These are phyloP conservation scores for Nigrospora osmanthi DNA, from an alignment of 2,329 filamentous ascomycete species.

Conservation along the genomic window DNA sequence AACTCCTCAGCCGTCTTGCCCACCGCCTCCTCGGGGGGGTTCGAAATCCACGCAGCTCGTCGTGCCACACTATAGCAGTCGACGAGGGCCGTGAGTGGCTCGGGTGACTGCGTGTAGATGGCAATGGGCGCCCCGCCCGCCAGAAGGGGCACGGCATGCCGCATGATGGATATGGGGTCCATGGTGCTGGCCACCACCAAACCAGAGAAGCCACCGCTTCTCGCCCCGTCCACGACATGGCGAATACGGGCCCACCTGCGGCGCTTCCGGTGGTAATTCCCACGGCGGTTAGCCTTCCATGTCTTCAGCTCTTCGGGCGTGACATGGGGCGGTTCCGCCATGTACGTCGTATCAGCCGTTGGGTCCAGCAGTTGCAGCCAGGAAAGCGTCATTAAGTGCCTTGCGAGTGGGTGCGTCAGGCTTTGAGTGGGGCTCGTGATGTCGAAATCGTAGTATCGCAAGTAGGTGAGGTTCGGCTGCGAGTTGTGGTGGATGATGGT, in stretches of 20 bases:
- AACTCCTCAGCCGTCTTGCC: slow-evolving; percentile 40
- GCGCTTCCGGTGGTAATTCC: slow-evolving; percentile 83
- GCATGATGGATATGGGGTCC: slow-evolving; percentile 70
- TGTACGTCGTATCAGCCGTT: slow-evolving; percentile 64
- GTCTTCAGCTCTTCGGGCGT: slow-evolving; percentile 53
- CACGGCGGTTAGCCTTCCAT: slow-evolving; percentile 76
- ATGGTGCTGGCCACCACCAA: slow-evolving; percentile 76
- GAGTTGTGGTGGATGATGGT: slow-evolving; percentile 75
- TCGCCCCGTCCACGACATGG: slow-evolving; percentile 66
- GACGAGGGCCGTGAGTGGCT: slow-evolving; percentile 68
- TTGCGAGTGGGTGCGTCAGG: slow-evolving; percentile 68
- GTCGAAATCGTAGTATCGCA: slow-evolving; percentile 88
- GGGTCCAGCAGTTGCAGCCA: slow-evolving; percentile 90
- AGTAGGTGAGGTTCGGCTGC: slow-evolving; percentile 78
- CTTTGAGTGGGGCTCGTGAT: slow-evolving; percentile 53
- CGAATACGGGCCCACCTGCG: slow-evolving; percentile 70
- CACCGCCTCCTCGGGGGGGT: slow-evolving; percentile 36
- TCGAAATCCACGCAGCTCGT: slow-evolving; percentile 63
- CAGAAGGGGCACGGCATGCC: slow-evolving; percentile 69
- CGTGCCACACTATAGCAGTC: slow-evolving; percentile 81
- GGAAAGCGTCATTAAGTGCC: slow-evolving; percentile 73
- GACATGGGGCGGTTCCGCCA: slow-evolving; percentile 52
- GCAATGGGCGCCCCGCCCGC: slow-evolving; percentile 77
- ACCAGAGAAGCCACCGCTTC: slow-evolving; percentile 72
- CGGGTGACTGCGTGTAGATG: slow-evolving; percentile 75